These are phyloP conservation scores for Leccinum rimulosum DNA, from an alignment of 768 basidiomycete species.

Conservation along the genomic window DNA sequence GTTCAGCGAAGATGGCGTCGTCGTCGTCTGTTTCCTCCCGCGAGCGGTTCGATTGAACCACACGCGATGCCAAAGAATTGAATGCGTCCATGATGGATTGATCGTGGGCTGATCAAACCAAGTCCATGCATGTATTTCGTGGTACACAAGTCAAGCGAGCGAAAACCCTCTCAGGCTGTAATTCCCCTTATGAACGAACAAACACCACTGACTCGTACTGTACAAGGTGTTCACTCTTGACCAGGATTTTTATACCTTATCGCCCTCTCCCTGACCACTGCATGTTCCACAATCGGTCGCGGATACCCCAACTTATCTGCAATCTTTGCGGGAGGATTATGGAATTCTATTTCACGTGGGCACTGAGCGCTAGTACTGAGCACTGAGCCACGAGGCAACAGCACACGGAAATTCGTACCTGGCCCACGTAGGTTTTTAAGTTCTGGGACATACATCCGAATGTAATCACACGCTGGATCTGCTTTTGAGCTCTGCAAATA, in stretches of 20 bases:
- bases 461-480: conserved; percentile 86
- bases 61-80: conserved; percentile 52
- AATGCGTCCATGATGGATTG: conserved; percentile 36
- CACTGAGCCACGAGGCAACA: not conserved
- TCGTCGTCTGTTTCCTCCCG: conserved; percentile 40
- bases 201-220: too few species aligned
- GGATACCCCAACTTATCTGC: conserved; percentile 81
- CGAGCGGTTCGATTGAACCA: conserved; percentile 52
- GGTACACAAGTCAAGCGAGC: not conserved
- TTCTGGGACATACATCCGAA: conserved; percentile 85
- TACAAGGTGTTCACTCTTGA: conserved; percentile 32
- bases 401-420: conserved; percentile 42
- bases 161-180: not conserved
- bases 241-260: conserved; percentile 77
- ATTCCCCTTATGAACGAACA: conserved; percentile 12
- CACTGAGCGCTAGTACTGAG: not conserved
- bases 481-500: conserved; percentile 77
- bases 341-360: conserved; percentile 50
- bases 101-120: too few species aligned
- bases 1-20: conserved; percentile 74
- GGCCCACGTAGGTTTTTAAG: conserved; percentile 62
- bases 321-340: conserved; percentile 61
- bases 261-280: conserved; percentile 66
- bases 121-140: too few species aligned
- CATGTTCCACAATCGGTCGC: conserved; percentile 72